Base-by-base conservation (phyloP, 768 basidiomycete genomes). In the Coprinellus micaceus region DNA sequence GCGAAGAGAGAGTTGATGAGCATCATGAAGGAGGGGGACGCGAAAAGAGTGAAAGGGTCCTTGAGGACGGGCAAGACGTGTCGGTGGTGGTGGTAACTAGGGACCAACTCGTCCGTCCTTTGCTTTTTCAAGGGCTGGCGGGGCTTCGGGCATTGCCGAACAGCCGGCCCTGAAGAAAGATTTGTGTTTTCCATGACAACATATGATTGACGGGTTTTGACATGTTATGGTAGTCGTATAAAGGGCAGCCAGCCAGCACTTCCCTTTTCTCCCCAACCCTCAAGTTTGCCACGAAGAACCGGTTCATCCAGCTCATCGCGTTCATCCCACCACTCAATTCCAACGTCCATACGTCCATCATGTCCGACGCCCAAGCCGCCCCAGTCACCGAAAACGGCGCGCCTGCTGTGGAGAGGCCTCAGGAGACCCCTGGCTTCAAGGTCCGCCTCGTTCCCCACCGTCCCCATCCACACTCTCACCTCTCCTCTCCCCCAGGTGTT, bases 321-420 rank as follows among this genome's bases (percentile, higher is more conserved):
- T 75, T 74, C 77, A 74, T 73, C 74, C 70, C 69, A 69, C 67
- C 72, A 72, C 74, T 71, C 70, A 71, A 74, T n/a, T n/a, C 79
- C 79, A 75, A 75, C 80, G 77, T 77, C 79, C 77, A 75, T 74
- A 68, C 72, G 71, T 76, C 75, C 81, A 81, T 73, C 77, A 92
- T 92, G 90, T 92, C 91, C 79, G 89, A 91, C 71, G 90, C 88
- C 88, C 88, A 84, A 79, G 86, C 86, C 86, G 86, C 89, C 81
- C 79, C 75, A 74, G 84, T 88, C 76, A 81, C 82, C 57, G 84
- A 88, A 77, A 88, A 88, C 74, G 90, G 90, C 86, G 88, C 79
- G 82, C 81, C 84, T 83, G 72, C 83, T 77, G 88, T 89, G 77
- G 85, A 84, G 66, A 71, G 71, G 61, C 72, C 79, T 74, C 84